Percentiles rank a stretch among this genome's conserved stretches.
Evolutionary conservation across 1,284 basidiomycete genomes (phyloP).

Genomic region (Acaromyces ingoldii): DNA sequence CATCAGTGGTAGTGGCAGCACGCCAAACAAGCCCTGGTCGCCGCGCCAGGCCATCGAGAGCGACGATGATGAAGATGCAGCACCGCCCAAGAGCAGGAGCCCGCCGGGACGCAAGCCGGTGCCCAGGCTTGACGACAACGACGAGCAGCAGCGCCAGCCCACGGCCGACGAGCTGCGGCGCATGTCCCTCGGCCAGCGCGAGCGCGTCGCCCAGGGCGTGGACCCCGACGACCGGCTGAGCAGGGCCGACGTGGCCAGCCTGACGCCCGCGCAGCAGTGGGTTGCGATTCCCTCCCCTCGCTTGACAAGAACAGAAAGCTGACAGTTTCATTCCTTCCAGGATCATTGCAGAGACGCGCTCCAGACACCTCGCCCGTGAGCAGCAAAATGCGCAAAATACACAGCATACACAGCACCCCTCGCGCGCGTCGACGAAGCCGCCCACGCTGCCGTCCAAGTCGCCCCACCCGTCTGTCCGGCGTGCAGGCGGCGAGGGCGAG

Average conservation of each 20-base stretch:
- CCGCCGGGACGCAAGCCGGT: slow-evolving; percentile 35
- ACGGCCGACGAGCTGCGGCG: background rate
- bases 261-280: slow-evolving; percentile 35
- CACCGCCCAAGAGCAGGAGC: slow-evolving; percentile 18
- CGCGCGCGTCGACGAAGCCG: background rate
- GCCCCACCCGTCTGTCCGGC: background rate
- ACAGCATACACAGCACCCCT: background rate
- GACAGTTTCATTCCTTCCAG: slow-evolving; percentile 2
- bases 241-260: slow-evolving; percentile 11
- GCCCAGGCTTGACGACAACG: slow-evolving; percentile 9
- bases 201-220: slow-evolving; percentile 6
- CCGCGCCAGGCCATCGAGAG: slow-evolving; percentile 9
- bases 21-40: slow-evolving; percentile 13
- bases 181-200: slow-evolving; percentile 4
- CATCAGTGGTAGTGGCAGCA: slow-evolving; percentile 11
- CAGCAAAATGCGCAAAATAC: slow-evolving; percentile 16
- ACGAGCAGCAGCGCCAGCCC: background rate
- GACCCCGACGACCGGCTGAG: slow-evolving; percentile 12
- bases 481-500: too few species aligned
- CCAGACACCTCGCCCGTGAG: slow-evolving; percentile 25
- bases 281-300: background rate
- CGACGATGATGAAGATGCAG: background rate
- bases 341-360: slow-evolving; percentile 41
- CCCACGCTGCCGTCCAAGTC: slow-evolving; percentile 8
- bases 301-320: background rate